Evolutionary conservation across 2,329 filamentous ascomycete species (phyloP), one percentile per base, ranked within the genome.

Genomic region (Paramyrothecium sp.): DNA sequence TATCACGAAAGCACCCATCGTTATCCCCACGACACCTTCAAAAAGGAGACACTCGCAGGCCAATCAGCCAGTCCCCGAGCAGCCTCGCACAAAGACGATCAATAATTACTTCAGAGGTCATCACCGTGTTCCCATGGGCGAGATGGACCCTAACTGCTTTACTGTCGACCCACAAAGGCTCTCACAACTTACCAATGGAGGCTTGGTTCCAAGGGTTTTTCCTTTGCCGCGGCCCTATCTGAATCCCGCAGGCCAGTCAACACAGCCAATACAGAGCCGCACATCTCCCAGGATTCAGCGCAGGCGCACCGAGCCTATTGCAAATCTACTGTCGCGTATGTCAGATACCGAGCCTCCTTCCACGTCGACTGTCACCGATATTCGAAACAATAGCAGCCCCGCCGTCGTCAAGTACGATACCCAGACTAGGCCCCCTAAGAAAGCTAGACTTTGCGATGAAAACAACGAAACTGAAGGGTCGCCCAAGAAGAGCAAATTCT

Each of bases 1-100:
- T 2, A 95, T 94, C 63, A 96, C 92, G 1, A 98, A 97, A 73
- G 71, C 87, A 58, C 82, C 80, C 20, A 84, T 87, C 20, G 54
- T 74, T n/a, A 59, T 80, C 46, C 65, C 72, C 8, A 63, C 68
- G 12, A 75, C 76, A 17, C 78, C 81, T 12, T 71, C 71, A 55
- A 78, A 78, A 65, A 67, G 75, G 60, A 71, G 71, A 58, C 71
- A 76, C 55, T 77, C 75, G n/a, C 74, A 77, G 51, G 65, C 67
- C 3, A 63, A 65, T 3, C 58, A 64, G 8, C 56, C 61, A 3
- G 51, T 62, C 19, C 54, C 64, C 16, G 58, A 62, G 53, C 62
- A 65, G n/a, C 63, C 73, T 61, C 56, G 67, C 56, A 51, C 67
- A 13, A 85, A 85, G 61, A 79, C 82, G 2, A 85, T 86, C 58